Conservation (phyloP, 257 asterid genomes). For the Sherardia arvensis region DNA sequence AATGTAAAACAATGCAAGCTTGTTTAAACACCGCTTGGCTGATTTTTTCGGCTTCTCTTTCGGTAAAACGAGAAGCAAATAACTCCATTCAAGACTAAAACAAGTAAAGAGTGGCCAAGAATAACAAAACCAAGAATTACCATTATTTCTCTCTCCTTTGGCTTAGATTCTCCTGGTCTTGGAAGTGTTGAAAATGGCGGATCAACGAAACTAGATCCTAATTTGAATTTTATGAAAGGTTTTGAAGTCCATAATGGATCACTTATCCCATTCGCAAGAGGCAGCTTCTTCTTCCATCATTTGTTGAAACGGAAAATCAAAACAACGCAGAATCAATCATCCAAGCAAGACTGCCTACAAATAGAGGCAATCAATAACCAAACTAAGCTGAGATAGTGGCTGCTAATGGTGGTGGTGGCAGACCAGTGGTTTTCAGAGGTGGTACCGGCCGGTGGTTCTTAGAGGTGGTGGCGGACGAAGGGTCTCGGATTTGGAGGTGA, state of each 20-base stretch:
- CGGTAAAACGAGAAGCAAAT: constrained; percentile 22
- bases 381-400: no score
- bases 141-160: constrained; percentile 18
- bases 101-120: constrained; percentile 37
- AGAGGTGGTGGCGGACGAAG: no score
- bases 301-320: constrained; percentile 7
- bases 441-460: no score
- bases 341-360: constrained; percentile 26
- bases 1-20: constrained; percentile 15
- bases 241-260: not conserved
- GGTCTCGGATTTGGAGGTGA: no score
- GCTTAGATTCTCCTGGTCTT: not conserved
- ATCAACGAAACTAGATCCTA: not conserved
- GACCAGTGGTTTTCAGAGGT: no score
- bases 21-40: not conserved
- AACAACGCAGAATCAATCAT: constrained; percentile 40
- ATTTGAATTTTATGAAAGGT: constrained; percentile 21
- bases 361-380: no score
- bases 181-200: not conserved
- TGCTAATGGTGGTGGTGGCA: no score
- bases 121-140: constrained; percentile 30
- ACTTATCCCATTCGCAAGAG: constrained; percentile 30
- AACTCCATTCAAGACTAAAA: constrained; percentile 19
- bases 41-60: no score
- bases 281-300: constrained; percentile 39